phyloP scores from a whole-genome alignment of 169 alveolate genomes.

The Perkinsus marinus region DNA sequence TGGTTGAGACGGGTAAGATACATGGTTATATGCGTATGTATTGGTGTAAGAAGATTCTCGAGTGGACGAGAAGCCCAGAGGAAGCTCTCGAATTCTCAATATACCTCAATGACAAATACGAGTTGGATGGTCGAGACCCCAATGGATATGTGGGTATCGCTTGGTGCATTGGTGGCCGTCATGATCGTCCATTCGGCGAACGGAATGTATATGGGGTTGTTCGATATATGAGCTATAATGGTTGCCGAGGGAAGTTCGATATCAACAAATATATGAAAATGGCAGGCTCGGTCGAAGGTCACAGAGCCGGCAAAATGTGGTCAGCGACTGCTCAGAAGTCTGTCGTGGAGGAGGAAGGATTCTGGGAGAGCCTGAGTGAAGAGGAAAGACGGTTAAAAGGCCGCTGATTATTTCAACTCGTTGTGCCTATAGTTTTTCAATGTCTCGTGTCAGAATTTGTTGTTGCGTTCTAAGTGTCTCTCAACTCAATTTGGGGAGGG shows the following conservation, averaged over 20 bases:
- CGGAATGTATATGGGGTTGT: conserved; percentile 27
- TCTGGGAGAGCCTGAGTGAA: neutral
- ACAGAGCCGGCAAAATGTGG: neutral
- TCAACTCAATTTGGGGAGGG: too few relatives aligned
- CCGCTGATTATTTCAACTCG: neutral
- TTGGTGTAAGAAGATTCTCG: conserved; percentile 52
- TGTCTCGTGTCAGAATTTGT: too few relatives aligned
- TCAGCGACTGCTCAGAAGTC: neutral
- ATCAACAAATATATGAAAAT: conserved; percentile 13
- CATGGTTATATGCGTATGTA: conserved; percentile 58
- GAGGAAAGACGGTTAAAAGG: neutral
- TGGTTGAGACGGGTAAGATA: conserved; percentile 46
- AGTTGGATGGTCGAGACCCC: conserved; percentile 38
- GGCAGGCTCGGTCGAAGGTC: conserved; percentile 5
- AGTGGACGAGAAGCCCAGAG: conserved; percentile 48
- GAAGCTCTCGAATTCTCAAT: conserved; percentile 40
- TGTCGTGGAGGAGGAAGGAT: neutral
- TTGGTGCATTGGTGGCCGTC: conserved; percentile 40
- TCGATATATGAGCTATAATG: conserved; percentile 32
- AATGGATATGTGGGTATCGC: conserved; percentile 34
- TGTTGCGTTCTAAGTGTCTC: too few relatives aligned
- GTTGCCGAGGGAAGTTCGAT: conserved; percentile 34
- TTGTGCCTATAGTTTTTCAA: neutral
- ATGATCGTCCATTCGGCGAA: conserved; percentile 40
- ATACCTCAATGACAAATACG: conserved; percentile 44